Percentiles rank a stretch among this genome's conserved stretches.
phyloP scores from a whole-genome alignment of 2,329 filamentous ascomycete genomes.

The Orbilia blumenaviensis region DNA sequence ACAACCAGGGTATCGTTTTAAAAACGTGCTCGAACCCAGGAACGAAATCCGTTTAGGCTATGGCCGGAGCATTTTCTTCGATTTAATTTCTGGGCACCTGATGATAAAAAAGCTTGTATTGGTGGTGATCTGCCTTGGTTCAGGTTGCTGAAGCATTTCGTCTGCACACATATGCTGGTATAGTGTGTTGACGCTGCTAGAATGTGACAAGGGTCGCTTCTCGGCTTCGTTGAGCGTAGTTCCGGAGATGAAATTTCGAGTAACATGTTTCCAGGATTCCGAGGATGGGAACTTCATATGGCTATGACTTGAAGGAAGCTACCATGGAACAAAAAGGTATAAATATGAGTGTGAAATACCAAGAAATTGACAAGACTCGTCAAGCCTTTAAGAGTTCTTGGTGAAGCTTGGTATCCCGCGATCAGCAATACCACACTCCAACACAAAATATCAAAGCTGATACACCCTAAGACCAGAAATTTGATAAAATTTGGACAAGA shows the following conservation, averaged over 20 bases:
- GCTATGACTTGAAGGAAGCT: neutral
- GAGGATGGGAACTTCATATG: neutral
- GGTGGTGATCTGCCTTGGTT: neutral
- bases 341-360: conserved; percentile 4
- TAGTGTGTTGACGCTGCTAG: neutral
- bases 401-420: neutral
- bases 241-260: neutral
- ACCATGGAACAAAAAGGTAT: neutral
- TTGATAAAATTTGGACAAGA: neutral
- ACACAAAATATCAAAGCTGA: too few relatives aligned
- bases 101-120: neutral
- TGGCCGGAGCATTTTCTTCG: neutral
- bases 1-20: neutral
- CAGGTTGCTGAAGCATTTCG: neutral
- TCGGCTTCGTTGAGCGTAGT: conserved; percentile 9
- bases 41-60: conserved; percentile 36
- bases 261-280: neutral
- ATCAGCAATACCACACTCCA: neutral
- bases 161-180: too few relatives aligned
- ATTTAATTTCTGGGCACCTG: neutral
- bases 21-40: conserved; percentile 16
- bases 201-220: neutral
- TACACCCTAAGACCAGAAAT: neutral
- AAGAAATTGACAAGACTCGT: conserved; percentile 16
- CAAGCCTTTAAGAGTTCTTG: conserved; percentile 8